Evolutionary conservation across 768 basidiomycete genomes (phyloP).

Genomic region (Lenzites betulinus): DNA sequence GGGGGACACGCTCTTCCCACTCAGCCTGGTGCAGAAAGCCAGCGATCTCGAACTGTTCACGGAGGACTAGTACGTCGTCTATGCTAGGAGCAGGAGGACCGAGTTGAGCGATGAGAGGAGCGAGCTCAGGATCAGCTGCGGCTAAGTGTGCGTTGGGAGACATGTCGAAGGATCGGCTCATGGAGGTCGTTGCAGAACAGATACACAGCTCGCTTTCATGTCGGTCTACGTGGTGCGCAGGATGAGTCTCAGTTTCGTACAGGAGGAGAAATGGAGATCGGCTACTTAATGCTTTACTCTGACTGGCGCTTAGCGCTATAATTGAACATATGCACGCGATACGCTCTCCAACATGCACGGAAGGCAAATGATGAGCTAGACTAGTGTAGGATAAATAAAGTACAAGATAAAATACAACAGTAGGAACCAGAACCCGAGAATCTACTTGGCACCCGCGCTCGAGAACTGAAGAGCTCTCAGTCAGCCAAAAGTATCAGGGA

Average conservation of each 20-base stretch:
- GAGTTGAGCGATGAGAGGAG: neutral
- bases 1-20: neutral
- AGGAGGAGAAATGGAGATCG: neutral
- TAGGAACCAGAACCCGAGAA: slow-evolving; percentile 25
- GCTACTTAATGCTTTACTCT: neutral
- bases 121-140: neutral
- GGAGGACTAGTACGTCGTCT: neutral
- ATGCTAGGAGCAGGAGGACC: neutral
- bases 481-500: too few relatives aligned
- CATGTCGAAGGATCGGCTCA: neutral
- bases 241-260: too few relatives aligned
- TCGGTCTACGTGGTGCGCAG: too few relatives aligned
- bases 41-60: neutral
- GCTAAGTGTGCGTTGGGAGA: neutral
- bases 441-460: slow-evolving; percentile 68
- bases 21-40: slow-evolving; percentile 4
- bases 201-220: too few relatives aligned
- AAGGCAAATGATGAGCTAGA: slow-evolving; percentile 2
- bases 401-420: slow-evolving; percentile 29
- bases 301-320: neutral
- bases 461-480: slow-evolving; percentile 60
- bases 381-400: slow-evolving; percentile 22
- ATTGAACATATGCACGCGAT: neutral
- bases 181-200: neutral
- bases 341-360: neutral